phyloP scores from a whole-genome alignment of 129 eudicot species.

The Flaveria brownii region DNA sequence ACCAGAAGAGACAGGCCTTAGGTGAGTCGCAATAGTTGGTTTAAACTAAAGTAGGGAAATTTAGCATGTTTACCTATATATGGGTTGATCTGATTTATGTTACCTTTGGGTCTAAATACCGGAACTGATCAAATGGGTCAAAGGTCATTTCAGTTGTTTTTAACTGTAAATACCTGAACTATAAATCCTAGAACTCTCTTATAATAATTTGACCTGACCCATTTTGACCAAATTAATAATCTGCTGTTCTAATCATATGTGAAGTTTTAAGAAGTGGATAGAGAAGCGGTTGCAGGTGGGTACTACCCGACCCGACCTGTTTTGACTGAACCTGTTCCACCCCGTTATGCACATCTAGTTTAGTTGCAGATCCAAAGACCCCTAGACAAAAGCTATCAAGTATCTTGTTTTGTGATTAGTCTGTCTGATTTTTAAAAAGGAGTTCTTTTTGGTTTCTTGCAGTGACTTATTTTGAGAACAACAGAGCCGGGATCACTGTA shows the following conservation, averaged over 20 bases:
- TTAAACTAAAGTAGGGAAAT: not conserved
- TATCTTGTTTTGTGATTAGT: not conserved
- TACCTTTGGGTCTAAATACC: not conserved
- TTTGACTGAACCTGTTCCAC: not conserved
- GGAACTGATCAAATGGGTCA: not conserved
- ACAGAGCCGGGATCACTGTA: constrained; percentile 87
- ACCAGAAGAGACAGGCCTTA: constrained; percentile 89
- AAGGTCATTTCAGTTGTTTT: not conserved
- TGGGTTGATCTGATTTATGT: not conserved
- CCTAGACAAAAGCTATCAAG: not conserved
- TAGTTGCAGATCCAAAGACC: not conserved
- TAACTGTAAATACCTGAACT: not conserved
- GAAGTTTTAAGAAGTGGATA: not conserved
- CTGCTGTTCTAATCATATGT: not conserved
- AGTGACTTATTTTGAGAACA: constrained; percentile 87
- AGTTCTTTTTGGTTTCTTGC: constrained; percentile 33
- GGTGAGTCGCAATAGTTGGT: constrained; percentile 38
- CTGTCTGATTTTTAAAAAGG: not conserved
- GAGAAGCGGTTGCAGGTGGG: not conserved
- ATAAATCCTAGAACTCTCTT: not conserved
- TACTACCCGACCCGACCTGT: not conserved
- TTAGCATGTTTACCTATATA: not conserved
- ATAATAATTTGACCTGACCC: not conserved
- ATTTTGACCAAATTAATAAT: no score
- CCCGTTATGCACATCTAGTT: not conserved